Base-by-base conservation (phyloP, 768 basidiomycete genomes). In the Lactarius hengduanensis region DNA sequence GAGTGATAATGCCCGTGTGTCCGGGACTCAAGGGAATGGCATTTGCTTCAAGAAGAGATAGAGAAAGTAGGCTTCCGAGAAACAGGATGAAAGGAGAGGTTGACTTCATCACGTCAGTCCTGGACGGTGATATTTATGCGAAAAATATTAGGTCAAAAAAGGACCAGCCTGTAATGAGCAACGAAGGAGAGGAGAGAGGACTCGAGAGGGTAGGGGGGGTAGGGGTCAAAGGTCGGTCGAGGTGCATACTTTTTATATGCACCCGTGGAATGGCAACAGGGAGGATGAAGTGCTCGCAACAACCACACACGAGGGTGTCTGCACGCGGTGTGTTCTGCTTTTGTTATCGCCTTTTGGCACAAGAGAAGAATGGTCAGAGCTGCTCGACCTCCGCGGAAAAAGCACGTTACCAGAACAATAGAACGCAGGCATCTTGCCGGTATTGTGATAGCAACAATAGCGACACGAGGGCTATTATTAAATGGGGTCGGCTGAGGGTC, bases 51-150 rank as follows among this genome's bases (percentile, higher is more conserved):
- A 65, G 41, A 61, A 65, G 41, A 61, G 78, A 78, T 43, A 81
- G 72, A 59, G 82, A 69, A 56, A 86, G 72, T 65, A 89, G 69
- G 75, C 80, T 82, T 69, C 82, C 80, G 66, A 86, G 78, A 70
- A 90, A 79, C 67, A 82, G 66, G 64, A 81, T 77, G 70, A 89
- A 80, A 50, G 79, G 76, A 71, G 82, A 71, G 55, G 77, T 77
- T 73, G 89, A 77, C 70, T 83, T 83, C 89, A 91, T 90, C 70
- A 72, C 76, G 68, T 71, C 66, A 57, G 45, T 41, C 67, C 95
- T 95, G 92, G 94, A 96, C 79, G 74, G 89, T 73, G 79, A 93
- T 20, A 85, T 96, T 64, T 80, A 66, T 59, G 87, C 66, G 13
- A 30, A 28, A 56, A 57, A 38, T n/a, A 41, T 4, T 7, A 10